phyloP scores from a whole-genome alignment of 345 rosid species.

The Kernera saxatilis region DNA sequence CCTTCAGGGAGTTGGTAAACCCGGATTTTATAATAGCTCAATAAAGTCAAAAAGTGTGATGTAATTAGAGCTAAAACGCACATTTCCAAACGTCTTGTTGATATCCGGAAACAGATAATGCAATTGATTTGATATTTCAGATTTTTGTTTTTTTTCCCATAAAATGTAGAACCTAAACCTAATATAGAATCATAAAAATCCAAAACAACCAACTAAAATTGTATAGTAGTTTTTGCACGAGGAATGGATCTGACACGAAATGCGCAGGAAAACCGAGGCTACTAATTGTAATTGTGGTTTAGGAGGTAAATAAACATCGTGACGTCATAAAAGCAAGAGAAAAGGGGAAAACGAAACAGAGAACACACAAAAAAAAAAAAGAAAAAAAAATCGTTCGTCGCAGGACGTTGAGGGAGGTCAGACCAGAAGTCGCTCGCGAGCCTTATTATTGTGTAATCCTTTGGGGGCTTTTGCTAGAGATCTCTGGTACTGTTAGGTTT shows the following conservation, averaged over 20 bases:
- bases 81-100: too few relatives aligned
- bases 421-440: slow-evolving; percentile 22
- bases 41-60: too few relatives aligned
- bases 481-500: slow-evolving; percentile 16
- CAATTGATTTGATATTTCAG: too few relatives aligned
- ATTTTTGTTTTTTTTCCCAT: too few relatives aligned
- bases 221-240: background rate
- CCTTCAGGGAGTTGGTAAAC: too few relatives aligned
- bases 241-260: slow-evolving; percentile 3
- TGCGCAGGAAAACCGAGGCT: slow-evolving; percentile 2
- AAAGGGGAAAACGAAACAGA: background rate
- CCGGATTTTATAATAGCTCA: too few relatives aligned
- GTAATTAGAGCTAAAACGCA: too few relatives aligned
- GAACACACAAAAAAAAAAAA: background rate
- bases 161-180: too few relatives aligned
- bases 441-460: background rate
- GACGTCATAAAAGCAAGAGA: slow-evolving; percentile 4
- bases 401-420: background rate
- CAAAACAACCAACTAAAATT: too few relatives aligned
- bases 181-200: too few relatives aligned
- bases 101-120: too few relatives aligned
- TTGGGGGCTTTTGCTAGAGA: background rate
- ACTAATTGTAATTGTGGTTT: slow-evolving; percentile 1
- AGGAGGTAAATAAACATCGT: background rate
- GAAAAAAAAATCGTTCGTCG: slow-evolving; percentile 1